Evolutionary conservation across 1,139 yeast species (phyloP), one percentile per base, ranked within the genome.

Genomic region (Yamadazyma blattariae): DNA sequence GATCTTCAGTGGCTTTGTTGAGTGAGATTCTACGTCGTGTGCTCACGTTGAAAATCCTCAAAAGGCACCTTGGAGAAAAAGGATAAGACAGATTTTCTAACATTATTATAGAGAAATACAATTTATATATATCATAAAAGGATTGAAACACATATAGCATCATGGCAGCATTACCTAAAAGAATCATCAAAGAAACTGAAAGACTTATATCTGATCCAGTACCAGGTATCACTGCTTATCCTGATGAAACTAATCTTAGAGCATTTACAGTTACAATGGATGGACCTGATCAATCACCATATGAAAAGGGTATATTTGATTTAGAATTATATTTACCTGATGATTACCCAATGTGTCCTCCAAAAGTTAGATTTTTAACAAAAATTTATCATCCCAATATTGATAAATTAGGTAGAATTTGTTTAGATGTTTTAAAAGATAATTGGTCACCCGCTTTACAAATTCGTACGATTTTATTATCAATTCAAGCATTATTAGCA

Each of bases 361-460:
- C 97, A 30, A 88, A 87, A 57, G 95, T 90, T 37, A 72, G 97
- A 42, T 92, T 92, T 52, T 67, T 92, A 44, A 92, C 98, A 32
- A 88, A 83, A 61, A 89, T 92, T 28, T 92, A 92, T 59, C 98
- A 92, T 55, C 98, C 98, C 30, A 92, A 92, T 60, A 92, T 92
- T 50, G 98, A 92, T 59, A 79, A 94, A 55, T 71, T 92, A 47
- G 98, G 98, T 4, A 75, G 98, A 48, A 92, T 92, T 50, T 92
- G 98, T 62, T 74, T 92, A 38, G 98, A 92, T 59, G 97, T 92
- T 30, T 72, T 92, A 56, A 92, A 92, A 62, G 86, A 80, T 61
- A 72, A 66, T 61, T 92, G 98, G 98, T 85, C 96, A n/a, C 98
- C 98, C 7, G 98, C 98, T 0, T 71, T 90, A 43, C 97, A 92